Base-by-base conservation (phyloP, 352 stramenopile genomes). In the Phytophthora tubulina region DNA sequence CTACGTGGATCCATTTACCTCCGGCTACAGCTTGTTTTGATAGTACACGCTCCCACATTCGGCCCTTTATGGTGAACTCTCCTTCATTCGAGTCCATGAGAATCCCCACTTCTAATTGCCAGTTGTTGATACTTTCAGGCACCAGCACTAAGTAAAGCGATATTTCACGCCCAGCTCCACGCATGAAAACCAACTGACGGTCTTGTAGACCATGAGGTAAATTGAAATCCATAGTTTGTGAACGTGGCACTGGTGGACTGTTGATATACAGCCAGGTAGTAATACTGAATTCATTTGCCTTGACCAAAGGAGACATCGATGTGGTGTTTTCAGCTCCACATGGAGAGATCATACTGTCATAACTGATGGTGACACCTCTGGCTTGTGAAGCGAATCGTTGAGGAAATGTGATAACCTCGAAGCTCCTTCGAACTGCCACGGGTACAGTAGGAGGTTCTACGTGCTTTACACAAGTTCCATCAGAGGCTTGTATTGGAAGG, bases 281-380 rank as follows among this genome's bases (percentile, higher is more conserved):
- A 21, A 98, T 84, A 49, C 88, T 97, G 57, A 97, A 97, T 45
- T 97, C 92, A 35, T 82, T 90, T 2, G 86, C 50, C 31, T 96
- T 94, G 4, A 75, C 15, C 2, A 91, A 66, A 6, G 84, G 81
- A 6, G 82, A 86, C 85, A 94, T 91, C 0, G 78, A 21, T 2
- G 60, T 60, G 27, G 35, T 45, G 0, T 10, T 17, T 4, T 64
- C 67, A 14, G 31, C 35, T 17, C 44, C 42, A 3, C 35, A 57
- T 8, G 74, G 61, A 2, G 75, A 69, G 3, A 85, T 62, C 75
- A 97, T 82, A 2, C 88, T 72, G 3, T 86, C 58, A 33, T 94
- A 94, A 3, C 56, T 65, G 46, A 91, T 85, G 0, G 70, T 79
- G n/a, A 90, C n/a, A 0, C 86, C 84, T 63, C 85, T 91, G 30